Conservation (phyloP, 108 stramenopile genomes). For the Hondaea fermentalgiana region DNA sequence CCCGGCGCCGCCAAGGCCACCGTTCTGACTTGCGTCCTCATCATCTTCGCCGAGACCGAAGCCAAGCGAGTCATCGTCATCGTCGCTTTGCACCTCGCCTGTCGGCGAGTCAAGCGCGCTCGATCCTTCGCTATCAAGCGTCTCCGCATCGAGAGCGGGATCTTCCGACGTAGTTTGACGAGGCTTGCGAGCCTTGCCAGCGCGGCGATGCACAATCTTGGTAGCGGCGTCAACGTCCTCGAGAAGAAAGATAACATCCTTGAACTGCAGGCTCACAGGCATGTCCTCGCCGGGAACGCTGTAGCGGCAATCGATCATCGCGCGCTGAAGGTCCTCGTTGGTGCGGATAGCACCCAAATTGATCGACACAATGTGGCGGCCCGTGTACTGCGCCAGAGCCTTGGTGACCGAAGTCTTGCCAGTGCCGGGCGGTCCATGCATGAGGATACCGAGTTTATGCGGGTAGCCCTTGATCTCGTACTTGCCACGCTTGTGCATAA, state of each 20-base stretch:
- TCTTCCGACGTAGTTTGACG: neutral
- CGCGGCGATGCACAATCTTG: conserved; percentile 50
- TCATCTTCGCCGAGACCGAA: neutral
- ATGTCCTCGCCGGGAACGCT: conserved; percentile 42
- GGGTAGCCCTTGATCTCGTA: conserved; percentile 67
- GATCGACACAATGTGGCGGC: conserved; percentile 64
- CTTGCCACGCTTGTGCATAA: conserved; percentile 51
- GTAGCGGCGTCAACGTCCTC: conserved; percentile 71
- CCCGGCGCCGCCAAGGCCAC: neutral
- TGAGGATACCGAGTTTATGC: conserved; percentile 57
- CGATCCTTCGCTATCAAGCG: neutral
- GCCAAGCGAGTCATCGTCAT: neutral
- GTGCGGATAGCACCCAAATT: conserved; percentile 53
- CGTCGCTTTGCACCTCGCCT: neutral
- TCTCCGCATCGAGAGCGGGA: neutral
- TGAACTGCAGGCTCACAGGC: conserved; percentile 27
- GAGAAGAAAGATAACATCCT: conserved; percentile 68
- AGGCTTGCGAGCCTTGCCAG: neutral
- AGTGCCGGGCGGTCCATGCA: conserved; percentile 48
- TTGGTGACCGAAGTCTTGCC: conserved; percentile 63
- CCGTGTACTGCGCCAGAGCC: conserved; percentile 58
- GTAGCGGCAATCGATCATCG: conserved; percentile 61
- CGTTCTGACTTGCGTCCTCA: neutral
- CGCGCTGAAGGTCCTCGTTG: conserved; percentile 62
- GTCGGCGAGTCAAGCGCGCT: neutral